Evolutionary conservation across 768 basidiomycete species (phyloP).

Genomic region (Sporobolomyces phaffii): DNA sequence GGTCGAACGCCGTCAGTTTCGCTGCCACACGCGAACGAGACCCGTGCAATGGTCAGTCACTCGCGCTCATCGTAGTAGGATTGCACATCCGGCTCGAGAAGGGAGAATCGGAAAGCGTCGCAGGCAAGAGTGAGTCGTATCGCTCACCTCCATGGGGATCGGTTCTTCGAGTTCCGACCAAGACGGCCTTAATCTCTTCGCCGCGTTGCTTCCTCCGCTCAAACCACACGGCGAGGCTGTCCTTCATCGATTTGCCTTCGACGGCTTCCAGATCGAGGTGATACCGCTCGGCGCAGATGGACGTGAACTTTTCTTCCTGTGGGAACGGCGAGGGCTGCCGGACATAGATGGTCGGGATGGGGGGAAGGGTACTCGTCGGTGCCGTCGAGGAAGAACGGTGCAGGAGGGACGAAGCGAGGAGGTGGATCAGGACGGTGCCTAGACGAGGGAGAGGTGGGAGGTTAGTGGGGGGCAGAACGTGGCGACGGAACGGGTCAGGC

Average conservation of each 20-base stretch:
- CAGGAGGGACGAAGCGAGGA: constrained; percentile 69
- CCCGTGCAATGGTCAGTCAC: too few relatives aligned
- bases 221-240: constrained; percentile 36
- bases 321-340: constrained; percentile 82
- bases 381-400: constrained; percentile 45
- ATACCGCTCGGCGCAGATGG: constrained; percentile 58
- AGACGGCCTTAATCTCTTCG: constrained; percentile 62
- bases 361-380: constrained; percentile 35
- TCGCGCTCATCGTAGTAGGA: too few relatives aligned
- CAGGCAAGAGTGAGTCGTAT: too few relatives aligned
- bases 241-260: constrained; percentile 57
- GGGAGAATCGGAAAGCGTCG: too few relatives aligned
- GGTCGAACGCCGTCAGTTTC: constrained; percentile 63
- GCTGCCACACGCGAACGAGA: constrained; percentile 50
- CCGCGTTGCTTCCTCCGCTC: background rate
- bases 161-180: constrained; percentile 78
- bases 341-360: constrained; percentile 63
- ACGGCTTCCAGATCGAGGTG: constrained; percentile 67
- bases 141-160: constrained; percentile 88
- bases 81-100: too few relatives aligned
- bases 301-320: constrained; percentile 76
- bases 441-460: background rate
- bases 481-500: constrained; percentile 43
- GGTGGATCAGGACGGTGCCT: constrained; percentile 93
- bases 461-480: constrained; percentile 11